Percentiles rank a stretch among this genome's conserved stretches.
phyloP scores from a whole-genome alignment of 2,329 filamentous ascomycete species.

The Emmonsia crescens region DNA sequence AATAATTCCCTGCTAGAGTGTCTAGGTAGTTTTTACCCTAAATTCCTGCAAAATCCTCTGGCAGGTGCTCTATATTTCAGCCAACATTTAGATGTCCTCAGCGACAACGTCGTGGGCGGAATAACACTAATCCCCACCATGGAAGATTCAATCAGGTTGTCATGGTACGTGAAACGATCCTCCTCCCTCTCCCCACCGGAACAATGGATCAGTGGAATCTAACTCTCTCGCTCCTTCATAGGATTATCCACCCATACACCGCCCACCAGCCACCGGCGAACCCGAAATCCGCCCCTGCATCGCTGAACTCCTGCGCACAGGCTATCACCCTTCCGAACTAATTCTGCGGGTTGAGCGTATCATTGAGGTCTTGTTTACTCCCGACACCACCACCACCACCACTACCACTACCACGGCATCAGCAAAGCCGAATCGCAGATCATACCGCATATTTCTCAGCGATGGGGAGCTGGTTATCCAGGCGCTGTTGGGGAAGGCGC shows the following conservation, averaged over 20 bases:
- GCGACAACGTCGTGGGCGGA: neutral
- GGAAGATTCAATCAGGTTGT: neutral
- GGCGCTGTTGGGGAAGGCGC: conserved; percentile 15
- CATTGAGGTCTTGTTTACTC: conserved; percentile 8
- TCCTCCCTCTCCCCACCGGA: neutral
- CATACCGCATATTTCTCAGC: conserved; percentile 15
- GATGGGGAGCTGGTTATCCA: conserved; percentile 22
- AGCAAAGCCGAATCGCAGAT: neutral
- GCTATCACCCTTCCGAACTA: conserved; percentile 16
- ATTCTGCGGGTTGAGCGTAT: conserved; percentile 20
- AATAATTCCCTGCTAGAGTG: no score
- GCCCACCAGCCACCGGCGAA: neutral
- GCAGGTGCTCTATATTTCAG: no score
- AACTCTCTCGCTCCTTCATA: neutral
- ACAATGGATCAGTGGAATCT: neutral
- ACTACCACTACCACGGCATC: neutral
- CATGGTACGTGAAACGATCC: neutral
- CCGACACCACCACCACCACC: neutral
- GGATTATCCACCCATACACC: neutral
- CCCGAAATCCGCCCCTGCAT: conserved; percentile 16
- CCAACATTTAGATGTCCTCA: neutral
- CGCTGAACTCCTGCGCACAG: conserved; percentile 22
- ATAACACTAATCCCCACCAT: neutral
- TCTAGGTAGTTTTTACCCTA: no score
- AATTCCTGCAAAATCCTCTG: no score